Conservation (phyloP, 2,329 filamentous ascomycete genomes). For the Aspergillus melleus region DNA sequence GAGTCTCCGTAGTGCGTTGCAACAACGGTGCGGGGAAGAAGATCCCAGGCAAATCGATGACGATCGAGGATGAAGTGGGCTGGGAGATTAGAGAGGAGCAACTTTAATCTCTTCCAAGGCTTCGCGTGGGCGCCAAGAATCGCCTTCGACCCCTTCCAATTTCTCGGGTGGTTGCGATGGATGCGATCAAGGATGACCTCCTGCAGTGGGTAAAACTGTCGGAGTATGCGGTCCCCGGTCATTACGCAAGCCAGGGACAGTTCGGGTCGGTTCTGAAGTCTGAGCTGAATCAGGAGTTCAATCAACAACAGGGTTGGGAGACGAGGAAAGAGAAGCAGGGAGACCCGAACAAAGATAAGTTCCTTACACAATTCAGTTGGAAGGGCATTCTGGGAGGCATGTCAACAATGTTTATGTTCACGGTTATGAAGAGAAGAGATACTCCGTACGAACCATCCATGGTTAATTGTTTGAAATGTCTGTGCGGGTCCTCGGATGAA, state of each 20-base stretch:
- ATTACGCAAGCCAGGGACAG: constrained; percentile 7
- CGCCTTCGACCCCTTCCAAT: constrained; percentile 13
- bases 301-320: not conserved
- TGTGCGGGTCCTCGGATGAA: no score
- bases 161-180: constrained; percentile 5
- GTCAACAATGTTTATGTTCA: no score
- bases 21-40: constrained; percentile 25
- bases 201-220: not conserved
- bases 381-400: no score
- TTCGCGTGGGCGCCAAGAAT: constrained; percentile 16
- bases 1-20: not conserved
- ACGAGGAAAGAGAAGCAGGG: no score
- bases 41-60: constrained; percentile 20
- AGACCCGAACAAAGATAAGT: no score
- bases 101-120: constrained; percentile 20
- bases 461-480: no score
- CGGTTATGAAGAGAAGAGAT: no score
- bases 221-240: not conserved
- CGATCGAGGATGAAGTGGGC: constrained; percentile 18
- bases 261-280: not conserved
- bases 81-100: constrained; percentile 17
- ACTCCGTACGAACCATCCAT: no score
- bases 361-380: no score
- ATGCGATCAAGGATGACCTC: not conserved
- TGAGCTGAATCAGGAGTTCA: not conserved